phyloP scores from a whole-genome alignment of 805 yeast genomes.

The Ogataea parapolymorpha region DNA sequence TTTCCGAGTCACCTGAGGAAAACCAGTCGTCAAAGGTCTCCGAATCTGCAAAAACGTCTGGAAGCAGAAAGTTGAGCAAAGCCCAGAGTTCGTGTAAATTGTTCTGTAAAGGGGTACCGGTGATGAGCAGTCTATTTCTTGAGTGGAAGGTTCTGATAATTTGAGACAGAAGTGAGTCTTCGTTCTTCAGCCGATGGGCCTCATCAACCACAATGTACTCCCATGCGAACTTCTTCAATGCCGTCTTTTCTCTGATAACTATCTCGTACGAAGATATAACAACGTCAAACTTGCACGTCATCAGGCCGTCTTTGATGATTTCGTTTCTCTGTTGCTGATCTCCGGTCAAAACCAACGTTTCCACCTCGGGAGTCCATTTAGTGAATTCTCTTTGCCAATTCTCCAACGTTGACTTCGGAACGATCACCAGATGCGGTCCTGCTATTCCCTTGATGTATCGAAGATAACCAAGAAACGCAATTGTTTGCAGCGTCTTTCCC shows the following conservation, averaged over 20 bases:
- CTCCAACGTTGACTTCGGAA: slow-evolving; percentile 77
- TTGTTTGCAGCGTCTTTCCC: slow-evolving; percentile 79
- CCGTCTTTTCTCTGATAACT: slow-evolving; percentile 68
- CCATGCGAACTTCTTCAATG: slow-evolving; percentile 67
- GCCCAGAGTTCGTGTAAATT: slow-evolving; percentile 84
- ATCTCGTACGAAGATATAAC: slow-evolving; percentile 72
- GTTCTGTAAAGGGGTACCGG: slow-evolving; percentile 82
- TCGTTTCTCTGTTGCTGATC: slow-evolving; percentile 63
- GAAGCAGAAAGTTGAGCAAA: slow-evolving; percentile 66
- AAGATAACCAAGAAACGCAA: slow-evolving; percentile 69
- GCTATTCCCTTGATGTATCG: slow-evolving; percentile 55
- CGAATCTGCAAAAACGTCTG: slow-evolving; percentile 73
- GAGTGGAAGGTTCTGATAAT: slow-evolving; percentile 72
- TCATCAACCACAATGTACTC: slow-evolving; percentile 77
- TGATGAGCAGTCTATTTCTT: slow-evolving; percentile 64
- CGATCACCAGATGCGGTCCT: slow-evolving; percentile 75
- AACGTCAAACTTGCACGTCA: slow-evolving; percentile 68
- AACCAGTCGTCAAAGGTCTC: slow-evolving; percentile 79
- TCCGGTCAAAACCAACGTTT: slow-evolving; percentile 68
- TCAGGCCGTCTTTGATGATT: slow-evolving; percentile 46
- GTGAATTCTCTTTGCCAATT: slow-evolving; percentile 78
- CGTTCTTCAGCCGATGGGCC: slow-evolving; percentile 81
- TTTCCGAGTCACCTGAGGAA: slow-evolving; percentile 37
- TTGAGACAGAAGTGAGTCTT: slow-evolving; percentile 67
- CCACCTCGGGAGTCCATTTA: slow-evolving; percentile 78